These are phyloP conservation scores for Colletotrichum cordylinicola DNA, from an alignment of 2,329 filamentous ascomycete species.

Conservation along the genomic window DNA sequence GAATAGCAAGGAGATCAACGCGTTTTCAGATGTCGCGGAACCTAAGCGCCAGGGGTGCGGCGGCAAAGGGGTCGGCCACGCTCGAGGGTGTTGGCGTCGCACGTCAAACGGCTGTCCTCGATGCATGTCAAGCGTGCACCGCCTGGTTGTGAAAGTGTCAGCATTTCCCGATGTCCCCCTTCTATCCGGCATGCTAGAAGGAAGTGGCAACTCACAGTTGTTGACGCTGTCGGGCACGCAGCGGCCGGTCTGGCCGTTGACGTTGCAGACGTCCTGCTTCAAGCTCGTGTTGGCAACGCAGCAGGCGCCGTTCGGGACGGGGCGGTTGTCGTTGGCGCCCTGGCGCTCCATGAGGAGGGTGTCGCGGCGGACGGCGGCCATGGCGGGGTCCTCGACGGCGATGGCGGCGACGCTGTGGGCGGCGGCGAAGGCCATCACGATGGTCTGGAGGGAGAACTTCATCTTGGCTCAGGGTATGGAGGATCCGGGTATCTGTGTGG, in stretches of 20 bases:
- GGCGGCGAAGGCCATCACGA: slow-evolving; percentile 31
- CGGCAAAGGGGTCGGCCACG: slow-evolving; percentile 34
- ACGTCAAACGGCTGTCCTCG: slow-evolving; percentile 30
- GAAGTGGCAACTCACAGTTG: slow-evolving; percentile 32
- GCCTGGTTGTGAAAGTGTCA: slow-evolving; percentile 18
- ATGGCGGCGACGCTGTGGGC: slow-evolving; percentile 23
- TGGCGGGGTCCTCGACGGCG: slow-evolving; percentile 24
- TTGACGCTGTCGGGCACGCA: slow-evolving; percentile 40
- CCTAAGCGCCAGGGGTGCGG: slow-evolving; percentile 8
- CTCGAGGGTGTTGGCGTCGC: slow-evolving; percentile 31
- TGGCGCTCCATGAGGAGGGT: slow-evolving; percentile 30
- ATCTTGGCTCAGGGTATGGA: slow-evolving; percentile 25
- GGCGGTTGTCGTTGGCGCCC: slow-evolving; percentile 39
- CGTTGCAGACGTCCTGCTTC: slow-evolving; percentile 41
- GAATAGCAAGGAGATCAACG: neutral
- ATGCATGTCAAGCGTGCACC: slow-evolving; percentile 31
- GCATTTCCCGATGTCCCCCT: neutral
- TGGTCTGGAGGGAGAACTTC: slow-evolving; percentile 30
- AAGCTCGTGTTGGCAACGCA: slow-evolving; percentile 38
- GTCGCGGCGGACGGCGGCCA: slow-evolving; percentile 26
- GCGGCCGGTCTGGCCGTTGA: slow-evolving; percentile 36
- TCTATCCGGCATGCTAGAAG: neutral
- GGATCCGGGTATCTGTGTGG: neutral
- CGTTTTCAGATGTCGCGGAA: neutral
- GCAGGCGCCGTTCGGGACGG: slow-evolving; percentile 38